Conservation (phyloP, 306 rosid species). For the Lotus japonicus region DNA sequence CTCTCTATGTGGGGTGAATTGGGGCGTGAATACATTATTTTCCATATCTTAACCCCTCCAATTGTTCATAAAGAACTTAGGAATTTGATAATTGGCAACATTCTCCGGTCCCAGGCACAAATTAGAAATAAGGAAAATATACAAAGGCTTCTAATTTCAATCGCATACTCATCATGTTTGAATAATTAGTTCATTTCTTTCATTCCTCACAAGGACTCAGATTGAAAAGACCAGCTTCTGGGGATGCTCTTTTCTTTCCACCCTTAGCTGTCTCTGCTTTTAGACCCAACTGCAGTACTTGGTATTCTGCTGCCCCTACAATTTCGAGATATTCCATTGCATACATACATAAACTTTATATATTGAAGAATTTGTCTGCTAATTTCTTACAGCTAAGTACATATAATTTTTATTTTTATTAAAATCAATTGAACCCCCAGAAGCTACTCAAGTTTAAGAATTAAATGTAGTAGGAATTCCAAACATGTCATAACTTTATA, state of each 20-base stretch:
- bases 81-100: background rate
- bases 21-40: no score
- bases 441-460: no score
- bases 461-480: no score
- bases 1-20: no score
- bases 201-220: background rate
- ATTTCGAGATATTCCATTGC: background rate
- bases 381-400: background rate
- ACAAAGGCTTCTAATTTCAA: background rate
- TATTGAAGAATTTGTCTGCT: background rate
- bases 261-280: constrained; percentile 12
- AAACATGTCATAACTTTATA: no score
- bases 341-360: background rate
- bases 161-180: background rate
- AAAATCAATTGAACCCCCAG: no score
- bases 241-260: background rate
- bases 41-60: no score
- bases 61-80: no score
- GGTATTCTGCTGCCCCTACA: constrained; percentile 6
- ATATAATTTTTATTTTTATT: no score
- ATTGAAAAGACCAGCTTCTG: background rate
- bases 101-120: background rate
- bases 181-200: background rate
- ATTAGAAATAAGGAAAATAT: background rate
- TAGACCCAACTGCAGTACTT: constrained; percentile 6